These are phyloP conservation scores for Syzygium oleosum DNA, from an alignment of 345 rosid genomes.

Conservation along the genomic window DNA sequence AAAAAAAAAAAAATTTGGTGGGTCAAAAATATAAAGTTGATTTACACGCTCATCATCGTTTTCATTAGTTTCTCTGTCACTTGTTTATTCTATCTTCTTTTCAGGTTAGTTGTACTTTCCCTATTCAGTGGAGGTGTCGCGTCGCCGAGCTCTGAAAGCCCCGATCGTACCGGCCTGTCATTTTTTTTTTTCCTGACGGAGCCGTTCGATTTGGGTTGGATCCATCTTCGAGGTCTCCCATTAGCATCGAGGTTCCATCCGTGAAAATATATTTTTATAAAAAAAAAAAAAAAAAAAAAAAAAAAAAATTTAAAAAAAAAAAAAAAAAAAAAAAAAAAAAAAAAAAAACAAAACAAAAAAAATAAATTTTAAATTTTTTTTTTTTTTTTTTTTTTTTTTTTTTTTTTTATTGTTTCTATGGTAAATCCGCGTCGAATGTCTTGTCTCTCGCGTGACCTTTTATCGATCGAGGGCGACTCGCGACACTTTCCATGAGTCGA, in stretches of 20 bases:
- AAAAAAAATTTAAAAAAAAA: too few relatives aligned
- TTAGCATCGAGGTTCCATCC: not conserved
- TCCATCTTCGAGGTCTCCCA: not conserved
- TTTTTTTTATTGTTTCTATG: not conserved
- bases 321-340: too few relatives aligned
- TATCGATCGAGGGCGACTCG: not conserved
- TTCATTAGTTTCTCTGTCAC: not conserved
- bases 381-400: too few relatives aligned
- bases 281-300: too few relatives aligned
- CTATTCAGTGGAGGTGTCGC: not conserved
- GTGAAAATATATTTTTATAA: too few relatives aligned
- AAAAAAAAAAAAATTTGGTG: too few relatives aligned
- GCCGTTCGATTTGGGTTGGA: not conserved
- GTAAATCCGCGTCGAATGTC: not conserved
- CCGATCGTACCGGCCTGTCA: not conserved
- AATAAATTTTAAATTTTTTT: too few relatives aligned
- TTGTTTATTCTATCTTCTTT: not conserved
- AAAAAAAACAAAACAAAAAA: too few relatives aligned
- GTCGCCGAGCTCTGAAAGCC: not conserved
- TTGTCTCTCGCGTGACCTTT: not conserved
- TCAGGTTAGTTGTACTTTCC: not conserved
- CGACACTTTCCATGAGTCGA: not conserved
- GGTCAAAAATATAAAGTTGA: not conserved
- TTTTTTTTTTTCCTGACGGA: not conserved
- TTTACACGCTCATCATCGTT: not conserved